These are phyloP conservation scores for Rhodotorula kratochvilovae DNA, from an alignment of 768 basidiomycete species.

Conservation along the genomic window DNA sequence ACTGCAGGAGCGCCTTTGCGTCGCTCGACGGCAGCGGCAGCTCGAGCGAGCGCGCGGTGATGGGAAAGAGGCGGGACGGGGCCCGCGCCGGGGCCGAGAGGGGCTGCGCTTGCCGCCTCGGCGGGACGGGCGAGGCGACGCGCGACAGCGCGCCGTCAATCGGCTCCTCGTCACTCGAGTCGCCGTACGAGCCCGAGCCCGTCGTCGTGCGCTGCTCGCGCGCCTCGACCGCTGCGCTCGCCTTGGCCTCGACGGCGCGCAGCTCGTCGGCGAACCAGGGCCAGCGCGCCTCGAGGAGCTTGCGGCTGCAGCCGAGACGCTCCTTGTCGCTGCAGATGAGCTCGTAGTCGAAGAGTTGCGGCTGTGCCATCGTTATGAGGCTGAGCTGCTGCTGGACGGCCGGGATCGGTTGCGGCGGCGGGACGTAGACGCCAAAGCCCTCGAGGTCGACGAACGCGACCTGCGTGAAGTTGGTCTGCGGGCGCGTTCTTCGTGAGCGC, in stretches of 20 bases:
- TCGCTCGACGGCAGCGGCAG: conserved; percentile 85
- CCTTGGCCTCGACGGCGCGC: conserved; percentile 1
- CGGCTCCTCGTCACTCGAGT: conserved; percentile 30
- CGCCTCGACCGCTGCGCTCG: neutral
- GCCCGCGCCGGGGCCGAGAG: neutral
- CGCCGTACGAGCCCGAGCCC: neutral
- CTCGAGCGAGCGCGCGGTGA: conserved; percentile 57
- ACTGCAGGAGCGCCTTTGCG: conserved; percentile 81
- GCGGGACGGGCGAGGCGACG: neutral
- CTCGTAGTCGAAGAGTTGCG: conserved; percentile 66
- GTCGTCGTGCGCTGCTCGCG: neutral
- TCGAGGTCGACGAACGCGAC: conserved; percentile 52
- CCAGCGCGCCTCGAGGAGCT: conserved; percentile 81
- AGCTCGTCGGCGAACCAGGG: conserved; percentile 64
- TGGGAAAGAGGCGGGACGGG: conserved; percentile 12
- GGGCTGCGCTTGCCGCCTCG: neutral
- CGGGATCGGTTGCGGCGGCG: conserved; percentile 60
- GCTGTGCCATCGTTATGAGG: conserved; percentile 59
- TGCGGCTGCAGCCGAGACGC: conserved; percentile 72
- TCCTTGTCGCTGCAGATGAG: conserved; percentile 86
- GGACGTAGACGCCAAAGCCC: conserved; percentile 90
- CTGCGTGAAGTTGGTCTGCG: conserved; percentile 64
- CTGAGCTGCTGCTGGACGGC: conserved; percentile 78
- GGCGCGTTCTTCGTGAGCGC: conserved; percentile 46
- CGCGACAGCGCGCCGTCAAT: conserved; percentile 15